Evolutionary conservation across 805 yeast species (phyloP), one percentile per base, ranked within the genome.

Genomic region (Ogataea nakhonphanomensis): DNA sequence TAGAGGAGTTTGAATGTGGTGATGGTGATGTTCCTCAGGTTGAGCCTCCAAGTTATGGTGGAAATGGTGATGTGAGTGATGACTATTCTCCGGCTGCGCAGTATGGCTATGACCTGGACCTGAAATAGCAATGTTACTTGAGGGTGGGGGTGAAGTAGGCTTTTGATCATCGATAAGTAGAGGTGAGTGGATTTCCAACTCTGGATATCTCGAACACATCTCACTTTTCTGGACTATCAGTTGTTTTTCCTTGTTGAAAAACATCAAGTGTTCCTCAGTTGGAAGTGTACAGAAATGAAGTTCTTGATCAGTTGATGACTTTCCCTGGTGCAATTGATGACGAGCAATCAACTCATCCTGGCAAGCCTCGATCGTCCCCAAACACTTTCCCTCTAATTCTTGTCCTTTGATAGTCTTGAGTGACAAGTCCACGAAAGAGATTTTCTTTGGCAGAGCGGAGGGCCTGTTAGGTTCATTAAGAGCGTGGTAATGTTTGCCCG

Each of bases 1-100:
- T 12, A 82, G 65, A 1, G 93, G 90, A 0, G 95, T 79, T 41
- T 78, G 79, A 14, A 85, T 71, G 54, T 84, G 86, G 59, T 88
- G 96, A 55, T 84, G 95, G 52, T 86, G 95, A 51, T 76, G 63
- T 33, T 45, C 42, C 11, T 15, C 29, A 24, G 51, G 36, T 13
- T 34, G 45, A 11, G 41, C 35, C 25, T 50, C 53, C 14, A 43
- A 37, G 24, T 41, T 44, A 12, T 39, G 31, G 27, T 43, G 48
- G 15, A 47, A 38, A 37, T 46, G 42, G 13, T 35, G 28, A 15
- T 53, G 51, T 9, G 34, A 29, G 13, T 41, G 37, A 31, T 37
- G 45, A 14, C 17, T 9, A 12, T 29, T 22, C 14, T 24, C 25
- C 4, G 21, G 14, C 11, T 11, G 24, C 15, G 33, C 11, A 21